phyloP scores from a whole-genome alignment of 2,329 filamentous ascomycete genomes.

The Xylaria sp. region DNA sequence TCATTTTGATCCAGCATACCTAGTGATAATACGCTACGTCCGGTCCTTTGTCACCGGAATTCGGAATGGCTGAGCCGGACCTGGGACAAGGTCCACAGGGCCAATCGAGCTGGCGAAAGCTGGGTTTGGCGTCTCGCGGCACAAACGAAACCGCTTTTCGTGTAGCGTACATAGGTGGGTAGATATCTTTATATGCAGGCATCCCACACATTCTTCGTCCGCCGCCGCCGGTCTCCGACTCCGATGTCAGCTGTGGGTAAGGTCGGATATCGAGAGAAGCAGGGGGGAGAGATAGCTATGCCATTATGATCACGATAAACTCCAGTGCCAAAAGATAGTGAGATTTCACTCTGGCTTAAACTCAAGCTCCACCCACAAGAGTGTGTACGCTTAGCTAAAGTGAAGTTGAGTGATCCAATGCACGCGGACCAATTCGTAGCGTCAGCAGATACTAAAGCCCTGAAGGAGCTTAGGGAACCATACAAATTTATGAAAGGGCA shows the following conservation, averaged over 20 bases:
- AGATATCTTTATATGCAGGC: constrained; percentile 12
- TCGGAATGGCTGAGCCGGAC: constrained; percentile 34
- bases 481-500: no score
- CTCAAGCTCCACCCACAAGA: no score
- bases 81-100: constrained; percentile 24
- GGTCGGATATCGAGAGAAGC: constrained; percentile 15
- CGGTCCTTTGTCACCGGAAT: constrained; percentile 30
- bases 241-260: neutral
- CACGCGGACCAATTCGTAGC: no score
- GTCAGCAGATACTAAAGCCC: no score
- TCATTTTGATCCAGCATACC: neutral
- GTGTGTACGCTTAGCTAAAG: neutral
- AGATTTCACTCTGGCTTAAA: no score
- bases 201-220: neutral
- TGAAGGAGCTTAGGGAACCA: no score
- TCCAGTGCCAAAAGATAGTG: neutral
- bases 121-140: constrained; percentile 26
- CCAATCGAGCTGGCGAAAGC: constrained; percentile 26
- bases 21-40: constrained; percentile 7
- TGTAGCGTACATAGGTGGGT: constrained; percentile 18
- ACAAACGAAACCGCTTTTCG: constrained; percentile 28
- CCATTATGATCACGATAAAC: neutral
- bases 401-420: no score
- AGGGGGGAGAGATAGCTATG: neutral
- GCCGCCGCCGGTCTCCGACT: constrained; percentile 31